Conservation (phyloP, 768 basidiomycete genomes). For the Suillus spraguei region DNA sequence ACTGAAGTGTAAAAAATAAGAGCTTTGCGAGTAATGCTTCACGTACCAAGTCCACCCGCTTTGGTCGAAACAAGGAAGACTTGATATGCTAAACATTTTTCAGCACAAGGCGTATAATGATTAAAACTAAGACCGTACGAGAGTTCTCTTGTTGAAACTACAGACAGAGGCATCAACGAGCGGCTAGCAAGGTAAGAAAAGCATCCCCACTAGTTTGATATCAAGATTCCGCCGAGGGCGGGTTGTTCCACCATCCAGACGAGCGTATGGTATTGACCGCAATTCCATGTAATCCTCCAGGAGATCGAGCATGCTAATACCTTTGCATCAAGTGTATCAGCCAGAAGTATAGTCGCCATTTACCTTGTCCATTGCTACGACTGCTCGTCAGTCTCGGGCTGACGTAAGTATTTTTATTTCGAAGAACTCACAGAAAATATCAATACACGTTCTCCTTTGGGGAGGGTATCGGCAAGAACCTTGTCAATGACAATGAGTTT, state of each 20-base stretch:
- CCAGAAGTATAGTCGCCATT: constrained; percentile 3
- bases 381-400: constrained; percentile 13
- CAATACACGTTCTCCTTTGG: constrained; percentile 62
- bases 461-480: constrained; percentile 53
- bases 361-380: constrained; percentile 62
- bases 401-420: neutral
- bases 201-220: constrained; percentile 50
- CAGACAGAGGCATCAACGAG: neutral
- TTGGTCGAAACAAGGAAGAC: constrained; percentile 72
- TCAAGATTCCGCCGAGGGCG: constrained; percentile 59
- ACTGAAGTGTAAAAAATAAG: constrained; percentile 27
- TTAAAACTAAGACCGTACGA: constrained; percentile 37
- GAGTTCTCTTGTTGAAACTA: constrained; percentile 63
- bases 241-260: constrained; percentile 56
- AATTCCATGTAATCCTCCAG: constrained; percentile 68
- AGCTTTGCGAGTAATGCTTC: neutral
- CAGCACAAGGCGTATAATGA: constrained; percentile 1
- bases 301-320: constrained; percentile 61
- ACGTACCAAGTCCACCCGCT: constrained; percentile 68
- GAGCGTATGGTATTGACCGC: constrained; percentile 59
- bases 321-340: neutral
- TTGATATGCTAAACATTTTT: constrained; percentile 48
- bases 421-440: constrained; percentile 60
- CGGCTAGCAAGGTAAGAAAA: neutral
- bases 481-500: constrained; percentile 64